Percentiles rank a stretch among this genome's conserved stretches.
Conservation (phyloP, 2,329 filamentous ascomycete species). For the Ophiostoma pallidulum region DNA sequence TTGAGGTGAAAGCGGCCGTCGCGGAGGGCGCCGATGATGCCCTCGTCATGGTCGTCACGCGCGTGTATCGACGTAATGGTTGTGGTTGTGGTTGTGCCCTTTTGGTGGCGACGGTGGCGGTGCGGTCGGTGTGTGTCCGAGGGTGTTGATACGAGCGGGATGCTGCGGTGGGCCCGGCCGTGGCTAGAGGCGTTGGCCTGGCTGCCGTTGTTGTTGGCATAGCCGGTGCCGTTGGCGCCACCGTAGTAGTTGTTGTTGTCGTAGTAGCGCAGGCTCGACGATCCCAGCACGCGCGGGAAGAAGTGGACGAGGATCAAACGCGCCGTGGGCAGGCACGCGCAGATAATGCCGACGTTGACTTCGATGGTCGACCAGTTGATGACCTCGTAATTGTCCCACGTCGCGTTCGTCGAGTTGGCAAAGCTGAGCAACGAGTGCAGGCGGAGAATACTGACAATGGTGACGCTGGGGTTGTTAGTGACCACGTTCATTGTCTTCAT, state of each 20-base stretch:
- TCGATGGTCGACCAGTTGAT: conserved; percentile 27
- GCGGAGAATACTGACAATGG: conserved; percentile 24
- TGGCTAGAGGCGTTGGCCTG: not conserved
- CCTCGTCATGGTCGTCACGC: not conserved
- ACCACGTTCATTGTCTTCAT: no score
- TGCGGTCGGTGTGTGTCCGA: no score
- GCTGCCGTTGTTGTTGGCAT: conserved; percentile 5
- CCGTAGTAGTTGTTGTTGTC: conserved; percentile 4
- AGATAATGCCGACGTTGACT: conserved; percentile 27
- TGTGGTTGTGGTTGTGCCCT: conserved; percentile 5
- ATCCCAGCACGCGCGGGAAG: conserved; percentile 19
- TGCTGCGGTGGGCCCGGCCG: conserved; percentile 2
- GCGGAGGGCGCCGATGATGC: not conserved
- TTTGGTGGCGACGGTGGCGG: no score
- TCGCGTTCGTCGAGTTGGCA: conserved; percentile 23
- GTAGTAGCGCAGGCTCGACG: conserved; percentile 7
- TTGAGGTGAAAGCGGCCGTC: not conserved
- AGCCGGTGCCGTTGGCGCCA: not conserved
- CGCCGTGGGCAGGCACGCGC: conserved; percentile 25
- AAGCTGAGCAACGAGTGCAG: conserved; percentile 24
- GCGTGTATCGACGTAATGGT: conserved; percentile 7
- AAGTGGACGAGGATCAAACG: conserved; percentile 22
- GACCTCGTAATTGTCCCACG: conserved; percentile 24
- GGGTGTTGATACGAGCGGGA: conserved; percentile 7
- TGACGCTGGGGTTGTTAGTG: conserved; percentile 20